Evolutionary conservation across 1,284 basidiomycete genomes (phyloP).

Genomic region (Xanthoconium separans): DNA sequence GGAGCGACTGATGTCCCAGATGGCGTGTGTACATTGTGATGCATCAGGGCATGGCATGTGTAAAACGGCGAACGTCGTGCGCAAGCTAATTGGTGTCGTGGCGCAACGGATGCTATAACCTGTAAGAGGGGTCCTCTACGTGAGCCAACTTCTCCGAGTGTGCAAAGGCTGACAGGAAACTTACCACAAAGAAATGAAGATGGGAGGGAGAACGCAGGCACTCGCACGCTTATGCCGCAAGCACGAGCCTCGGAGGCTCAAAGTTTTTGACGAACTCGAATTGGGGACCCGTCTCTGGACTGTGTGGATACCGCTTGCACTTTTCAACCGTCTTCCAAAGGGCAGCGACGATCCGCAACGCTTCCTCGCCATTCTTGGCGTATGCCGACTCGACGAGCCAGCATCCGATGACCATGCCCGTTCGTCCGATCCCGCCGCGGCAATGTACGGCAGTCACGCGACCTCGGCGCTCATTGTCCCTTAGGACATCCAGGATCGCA

Average conservation of each 20-base stretch:
- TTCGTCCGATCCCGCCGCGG: constrained; percentile 73
- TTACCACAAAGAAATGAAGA: constrained; percentile 2
- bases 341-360: constrained; percentile 57
- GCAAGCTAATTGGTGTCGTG: constrained; percentile 1
- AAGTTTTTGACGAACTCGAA: constrained; percentile 68
- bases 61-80: constrained; percentile 1
- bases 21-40: constrained; percentile 28
- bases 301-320: constrained; percentile 67
- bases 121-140: not conserved
- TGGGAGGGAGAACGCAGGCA: too few relatives aligned
- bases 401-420: constrained; percentile 73
- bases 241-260: constrained; percentile 27
- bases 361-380: constrained; percentile 60
- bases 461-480: constrained; percentile 54
- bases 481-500: constrained; percentile 52
- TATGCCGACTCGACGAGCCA: constrained; percentile 69
- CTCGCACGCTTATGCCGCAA: not conserved
- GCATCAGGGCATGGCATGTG: constrained; percentile 16
- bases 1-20: constrained; percentile 7
- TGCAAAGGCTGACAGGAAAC: not conserved
- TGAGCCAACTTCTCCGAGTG: too few relatives aligned
- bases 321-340: constrained; percentile 77
- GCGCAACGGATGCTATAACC: constrained; percentile 4
- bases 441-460: constrained; percentile 70
- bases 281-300: constrained; percentile 76